Percentiles rank a stretch among this genome's conserved stretches.
These are phyloP conservation scores for Bruguiera hainesii DNA, from an alignment of 441 rosid genomes.

Conservation along the genomic window DNA sequence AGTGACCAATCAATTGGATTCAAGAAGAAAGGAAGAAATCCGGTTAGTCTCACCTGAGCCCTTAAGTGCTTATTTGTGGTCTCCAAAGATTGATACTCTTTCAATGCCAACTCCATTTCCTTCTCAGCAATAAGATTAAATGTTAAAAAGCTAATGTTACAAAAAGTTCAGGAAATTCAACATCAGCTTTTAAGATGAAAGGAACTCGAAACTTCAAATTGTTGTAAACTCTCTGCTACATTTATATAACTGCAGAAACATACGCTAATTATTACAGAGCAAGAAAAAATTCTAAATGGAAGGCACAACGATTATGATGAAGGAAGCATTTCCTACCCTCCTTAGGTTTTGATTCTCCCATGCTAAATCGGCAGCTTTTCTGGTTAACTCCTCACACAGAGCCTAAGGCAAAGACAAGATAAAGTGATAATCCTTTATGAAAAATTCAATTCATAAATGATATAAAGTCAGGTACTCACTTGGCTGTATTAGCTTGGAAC, in stretches of 20 bases:
- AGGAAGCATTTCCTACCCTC: constrained; percentile 43
- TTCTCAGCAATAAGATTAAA: constrained; percentile 32
- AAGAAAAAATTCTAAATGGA: background rate
- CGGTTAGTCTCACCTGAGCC: constrained; percentile 46
- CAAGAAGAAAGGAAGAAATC: background rate
- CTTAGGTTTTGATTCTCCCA: constrained; percentile 65
- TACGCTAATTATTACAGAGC: background rate
- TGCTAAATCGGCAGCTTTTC: constrained; percentile 68
- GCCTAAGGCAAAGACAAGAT: constrained; percentile 41
- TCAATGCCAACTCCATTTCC: constrained; percentile 74
- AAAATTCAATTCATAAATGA: background rate
- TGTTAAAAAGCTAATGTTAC: constrained; percentile 13
- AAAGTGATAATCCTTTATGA: background rate
- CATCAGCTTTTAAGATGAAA: background rate
- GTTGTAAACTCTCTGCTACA: background rate
- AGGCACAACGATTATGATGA: background rate
- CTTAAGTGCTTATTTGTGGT: constrained; percentile 56
- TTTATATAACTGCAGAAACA: constrained; percentile 3
- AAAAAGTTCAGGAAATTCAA: constrained; percentile 11
- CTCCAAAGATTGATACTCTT: constrained; percentile 61
- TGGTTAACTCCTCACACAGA: constrained; percentile 71
- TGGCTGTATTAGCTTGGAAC: too few species aligned
- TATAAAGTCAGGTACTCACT: too few species aligned
- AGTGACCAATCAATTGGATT: background rate
- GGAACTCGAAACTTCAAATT: background rate